Conservation (phyloP, 2,329 filamentous ascomycete species). For the Pseudogymnoascus sp. region DNA sequence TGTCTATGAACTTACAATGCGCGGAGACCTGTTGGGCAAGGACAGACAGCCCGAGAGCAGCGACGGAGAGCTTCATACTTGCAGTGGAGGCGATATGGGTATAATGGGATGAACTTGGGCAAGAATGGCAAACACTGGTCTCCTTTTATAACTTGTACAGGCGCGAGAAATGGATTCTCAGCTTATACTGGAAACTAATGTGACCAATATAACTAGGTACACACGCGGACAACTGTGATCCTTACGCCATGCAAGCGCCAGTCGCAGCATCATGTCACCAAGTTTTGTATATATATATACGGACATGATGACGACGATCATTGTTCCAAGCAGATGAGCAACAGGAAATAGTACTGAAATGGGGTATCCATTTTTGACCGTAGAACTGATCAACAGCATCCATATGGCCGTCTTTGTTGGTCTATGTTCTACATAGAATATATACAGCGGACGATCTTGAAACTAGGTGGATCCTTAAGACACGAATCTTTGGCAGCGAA, state of each 20-base stretch:
- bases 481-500: neutral
- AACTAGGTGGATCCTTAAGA: neutral
- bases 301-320: neutral
- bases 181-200: neutral
- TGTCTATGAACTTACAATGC: neutral
- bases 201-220: neutral
- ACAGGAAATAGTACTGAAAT: neutral
- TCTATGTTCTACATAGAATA: conserved; percentile 2
- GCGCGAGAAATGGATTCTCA: neutral
- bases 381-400: neutral
- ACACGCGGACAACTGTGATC: neutral
- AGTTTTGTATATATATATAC: neutral
- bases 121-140: neutral
- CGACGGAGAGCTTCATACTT: neutral
- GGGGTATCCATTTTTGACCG: neutral
- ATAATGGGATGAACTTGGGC: neutral
- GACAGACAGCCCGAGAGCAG: neutral
- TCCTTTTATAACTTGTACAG: neutral
- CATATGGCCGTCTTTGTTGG: neutral
- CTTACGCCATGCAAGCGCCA: neutral
- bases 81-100: neutral
- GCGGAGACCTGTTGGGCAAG: neutral
- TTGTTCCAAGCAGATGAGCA: neutral
- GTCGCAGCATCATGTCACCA: neutral
- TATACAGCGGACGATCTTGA: neutral